Evolutionary conservation across 768 basidiomycete species (phyloP).

Genomic region (Amanita subjunquillea): DNA sequence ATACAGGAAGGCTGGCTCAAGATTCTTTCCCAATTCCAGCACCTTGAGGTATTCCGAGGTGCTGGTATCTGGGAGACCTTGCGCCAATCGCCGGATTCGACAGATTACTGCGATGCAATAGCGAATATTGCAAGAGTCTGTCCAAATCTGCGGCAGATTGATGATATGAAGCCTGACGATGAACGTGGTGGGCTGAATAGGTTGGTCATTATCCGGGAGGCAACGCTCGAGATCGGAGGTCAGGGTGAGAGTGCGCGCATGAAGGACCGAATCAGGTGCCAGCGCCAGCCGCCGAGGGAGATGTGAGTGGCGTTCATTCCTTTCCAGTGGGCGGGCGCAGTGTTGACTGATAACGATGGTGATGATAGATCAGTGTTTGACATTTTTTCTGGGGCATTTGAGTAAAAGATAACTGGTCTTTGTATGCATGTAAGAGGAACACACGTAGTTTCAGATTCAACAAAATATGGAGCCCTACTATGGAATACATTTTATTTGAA

Average conservation of each 20-base stretch:
- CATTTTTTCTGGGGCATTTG: constrained; percentile 2
- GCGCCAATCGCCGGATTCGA: background rate
- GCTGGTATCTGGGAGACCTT: constrained; percentile 32
- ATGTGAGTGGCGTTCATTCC: background rate
- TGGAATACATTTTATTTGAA: no score
- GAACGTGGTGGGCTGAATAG: constrained; percentile 22
- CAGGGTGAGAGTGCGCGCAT: background rate
- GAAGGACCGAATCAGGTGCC: background rate
- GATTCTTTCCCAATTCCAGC: constrained; percentile 27
- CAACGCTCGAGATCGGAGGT: background rate
- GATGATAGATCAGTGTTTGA: constrained; percentile 1
- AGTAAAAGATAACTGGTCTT: background rate
- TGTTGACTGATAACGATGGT: background rate
- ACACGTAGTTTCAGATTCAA: no score
- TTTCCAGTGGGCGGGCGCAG: background rate
- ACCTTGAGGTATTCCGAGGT: constrained; percentile 35
- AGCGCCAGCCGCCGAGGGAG: background rate
- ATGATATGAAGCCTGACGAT: constrained; percentile 25
- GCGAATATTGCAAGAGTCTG: background rate
- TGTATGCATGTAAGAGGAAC: no score
- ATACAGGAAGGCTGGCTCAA: constrained; percentile 27
- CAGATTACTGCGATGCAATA: background rate
- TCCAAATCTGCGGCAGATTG: constrained; percentile 23
- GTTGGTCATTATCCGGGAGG: constrained; percentile 14
- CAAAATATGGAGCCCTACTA: no score